Evolutionary conservation across 1,284 basidiomycete species (phyloP), one percentile per base, ranked within the genome.

Genomic region (Fomitopsis betulina): DNA sequence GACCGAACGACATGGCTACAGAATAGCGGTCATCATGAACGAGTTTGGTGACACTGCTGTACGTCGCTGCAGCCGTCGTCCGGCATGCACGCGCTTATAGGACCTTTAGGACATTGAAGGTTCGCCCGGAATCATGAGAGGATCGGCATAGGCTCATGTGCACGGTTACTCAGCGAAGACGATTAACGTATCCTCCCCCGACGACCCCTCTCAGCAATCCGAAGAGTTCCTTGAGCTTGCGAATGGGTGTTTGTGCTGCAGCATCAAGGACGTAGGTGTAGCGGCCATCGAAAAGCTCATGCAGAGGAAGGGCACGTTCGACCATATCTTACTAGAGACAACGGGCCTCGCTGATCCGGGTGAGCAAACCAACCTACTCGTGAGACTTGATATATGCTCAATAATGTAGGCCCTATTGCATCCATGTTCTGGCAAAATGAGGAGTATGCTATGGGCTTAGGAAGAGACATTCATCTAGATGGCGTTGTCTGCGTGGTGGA

Each of bases 11-110:
- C 95, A 97, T 80, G 94, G 95, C 1, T 93, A 94, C 68, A 85
- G 91, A 42, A 96, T 98, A 62, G 95, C 95, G 4, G 95, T 98
- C 25, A 96, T 97, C 67, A 95, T 98, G 93, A 98, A 97, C 69
- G 94, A 94, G 69, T 94, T 94, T 68, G 91, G 89, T 12, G 90
- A 93, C 68, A 90, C 89, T 40, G 87, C 88, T 65, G 89, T 91
- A 66, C 67, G 85, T 10, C 75, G 12, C 60, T 33, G 9, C 7
- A n/a, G 19, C 51, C 58, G 19, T 27, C 53, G 58, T 13, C 19
- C 10, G 13, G 1, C 17, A 35, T 5, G 37, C 25, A 7, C 17
- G 35, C 23, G 9, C 5, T 45, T 35, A 23, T n/a, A 12, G 23
- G 5, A 12, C 4, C 13, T 10, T 21, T 52, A 58, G 66, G 66